Percentiles rank a stretch among this genome's conserved stretches.
Conservation (phyloP, 768 basidiomycete species). For the Phallus indusiatus region DNA sequence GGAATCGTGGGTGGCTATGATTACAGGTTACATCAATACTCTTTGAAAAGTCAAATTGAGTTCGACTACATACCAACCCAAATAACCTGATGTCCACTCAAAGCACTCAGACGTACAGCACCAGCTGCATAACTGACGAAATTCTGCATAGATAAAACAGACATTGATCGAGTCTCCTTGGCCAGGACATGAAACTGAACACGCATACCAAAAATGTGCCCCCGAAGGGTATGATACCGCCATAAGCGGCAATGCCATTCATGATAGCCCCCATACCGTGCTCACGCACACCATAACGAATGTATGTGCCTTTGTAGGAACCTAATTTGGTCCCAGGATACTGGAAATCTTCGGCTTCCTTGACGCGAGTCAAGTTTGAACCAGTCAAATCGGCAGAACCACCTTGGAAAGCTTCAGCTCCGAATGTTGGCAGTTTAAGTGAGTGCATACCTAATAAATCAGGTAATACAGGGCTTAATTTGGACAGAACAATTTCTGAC, state of each 20-base stretch:
- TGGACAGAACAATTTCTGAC: conserved; percentile 80
- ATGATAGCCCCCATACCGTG: conserved; percentile 96
- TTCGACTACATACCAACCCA: conserved; percentile 65
- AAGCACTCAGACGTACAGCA: conserved; percentile 83
- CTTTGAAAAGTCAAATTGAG: not conserved
- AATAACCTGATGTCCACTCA: conserved; percentile 84
- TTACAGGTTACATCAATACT: not conserved
- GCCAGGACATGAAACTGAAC: conserved; percentile 14
- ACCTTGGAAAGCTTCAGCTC: conserved; percentile 33
- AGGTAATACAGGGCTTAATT: conserved; percentile 64
- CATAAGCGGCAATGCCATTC: conserved; percentile 85
- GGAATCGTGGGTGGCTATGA: conserved; percentile 85
- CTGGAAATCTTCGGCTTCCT: conserved; percentile 84
- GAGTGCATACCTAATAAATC: conserved; percentile 40
- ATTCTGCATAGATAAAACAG: conserved; percentile 42
- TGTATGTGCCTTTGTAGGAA: conserved; percentile 76
- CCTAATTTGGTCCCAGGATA: conserved; percentile 79
- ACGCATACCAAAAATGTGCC: conserved; percentile 81
- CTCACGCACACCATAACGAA: conserved; percentile 96
- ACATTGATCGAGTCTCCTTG: conserved; percentile 2
- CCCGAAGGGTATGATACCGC: conserved; percentile 82
- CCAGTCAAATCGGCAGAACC: conserved; percentile 91
- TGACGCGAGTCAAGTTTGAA: conserved; percentile 84
- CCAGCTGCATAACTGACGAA: conserved; percentile 92
- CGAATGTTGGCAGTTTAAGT: not conserved